Percentiles rank a stretch among this genome's conserved stretches.
Conservation (phyloP, 148 eudicot genomes). For the Cornus controversa region DNA sequence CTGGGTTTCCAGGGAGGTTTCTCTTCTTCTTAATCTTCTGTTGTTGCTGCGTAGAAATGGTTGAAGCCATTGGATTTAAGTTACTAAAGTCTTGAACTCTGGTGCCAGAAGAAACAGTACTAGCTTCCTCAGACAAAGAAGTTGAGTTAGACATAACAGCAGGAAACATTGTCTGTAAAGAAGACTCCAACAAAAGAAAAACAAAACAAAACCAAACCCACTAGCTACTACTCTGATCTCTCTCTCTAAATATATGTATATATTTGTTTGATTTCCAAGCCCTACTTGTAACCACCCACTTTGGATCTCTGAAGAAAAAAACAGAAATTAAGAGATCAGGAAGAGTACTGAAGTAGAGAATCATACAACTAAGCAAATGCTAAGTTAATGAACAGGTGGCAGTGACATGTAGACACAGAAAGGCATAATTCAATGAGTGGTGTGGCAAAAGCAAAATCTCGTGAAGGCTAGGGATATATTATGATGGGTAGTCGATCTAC, state of each 20-base stretch:
- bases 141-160: constrained; percentile 58
- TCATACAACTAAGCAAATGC: background rate
- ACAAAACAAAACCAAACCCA: constrained; percentile 19
- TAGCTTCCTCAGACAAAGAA: constrained; percentile 56
- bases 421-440: constrained; percentile 3
- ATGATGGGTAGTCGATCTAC: too few relatives aligned
- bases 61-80: constrained; percentile 46
- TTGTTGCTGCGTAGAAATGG: constrained; percentile 28
- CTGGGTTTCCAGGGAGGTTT: constrained; percentile 92
- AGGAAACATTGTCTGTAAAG: constrained; percentile 53
- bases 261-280: constrained; percentile 13
- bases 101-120: constrained; percentile 27
- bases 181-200: constrained; percentile 42
- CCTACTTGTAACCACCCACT: constrained; percentile 8
- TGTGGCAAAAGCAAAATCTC: background rate
- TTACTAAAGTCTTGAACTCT: constrained; percentile 36
- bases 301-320: constrained; percentile 13
- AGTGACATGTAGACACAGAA: background rate
- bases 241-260: background rate
- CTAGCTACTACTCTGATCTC: constrained; percentile 25
- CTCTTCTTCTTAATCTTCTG: constrained; percentile 82
- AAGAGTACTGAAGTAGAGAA: background rate
- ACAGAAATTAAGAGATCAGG: background rate
- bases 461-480: too few relatives aligned
- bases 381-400: constrained; percentile 7